Conservation (phyloP, 2,329 filamentous ascomycete species). For the Botryotinia globosa region DNA sequence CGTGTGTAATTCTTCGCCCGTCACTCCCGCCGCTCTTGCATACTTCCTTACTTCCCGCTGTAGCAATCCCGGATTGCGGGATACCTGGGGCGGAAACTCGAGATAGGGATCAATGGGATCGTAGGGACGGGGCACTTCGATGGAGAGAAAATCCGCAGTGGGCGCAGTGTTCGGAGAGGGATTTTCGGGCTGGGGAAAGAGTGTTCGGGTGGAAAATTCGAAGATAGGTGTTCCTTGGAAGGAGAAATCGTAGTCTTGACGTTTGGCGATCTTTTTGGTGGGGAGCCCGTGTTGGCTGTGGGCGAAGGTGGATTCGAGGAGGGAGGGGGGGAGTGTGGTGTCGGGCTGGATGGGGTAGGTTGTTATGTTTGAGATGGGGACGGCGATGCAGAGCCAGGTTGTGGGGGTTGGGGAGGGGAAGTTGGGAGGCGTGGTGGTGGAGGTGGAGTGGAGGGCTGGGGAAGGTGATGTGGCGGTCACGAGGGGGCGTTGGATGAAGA, state of each 20-base stretch:
- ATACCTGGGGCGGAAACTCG: neutral
- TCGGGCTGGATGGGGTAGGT: slow-evolving; percentile 24
- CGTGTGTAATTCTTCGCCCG: neutral
- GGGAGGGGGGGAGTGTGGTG: neutral
- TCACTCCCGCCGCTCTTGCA: neutral
- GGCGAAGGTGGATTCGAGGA: neutral
- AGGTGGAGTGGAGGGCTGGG: neutral
- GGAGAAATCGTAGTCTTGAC: slow-evolving; percentile 35
- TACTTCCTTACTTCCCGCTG: neutral
- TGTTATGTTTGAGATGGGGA: slow-evolving; percentile 31
- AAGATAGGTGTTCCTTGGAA: slow-evolving; percentile 34
- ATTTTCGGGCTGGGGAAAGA: neutral
- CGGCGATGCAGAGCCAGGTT: slow-evolving; percentile 34
- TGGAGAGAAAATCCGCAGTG: neutral
- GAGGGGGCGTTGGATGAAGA: slow-evolving; percentile 16
- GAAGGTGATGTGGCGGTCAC: neutral
- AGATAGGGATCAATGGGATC: neutral
- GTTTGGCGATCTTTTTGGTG: slow-evolving; percentile 23
- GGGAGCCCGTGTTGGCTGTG: neutral
- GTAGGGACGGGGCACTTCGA: neutral
- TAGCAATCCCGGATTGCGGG: neutral
- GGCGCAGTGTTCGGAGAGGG: neutral
- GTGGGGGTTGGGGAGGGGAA: slow-evolving; percentile 28
- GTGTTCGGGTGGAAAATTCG: slow-evolving; percentile 28
- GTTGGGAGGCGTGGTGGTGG: slow-evolving; percentile 25